These are phyloP conservation scores for Candida ipomoeae DNA, from an alignment of 805 yeast species.

Conservation along the genomic window DNA sequence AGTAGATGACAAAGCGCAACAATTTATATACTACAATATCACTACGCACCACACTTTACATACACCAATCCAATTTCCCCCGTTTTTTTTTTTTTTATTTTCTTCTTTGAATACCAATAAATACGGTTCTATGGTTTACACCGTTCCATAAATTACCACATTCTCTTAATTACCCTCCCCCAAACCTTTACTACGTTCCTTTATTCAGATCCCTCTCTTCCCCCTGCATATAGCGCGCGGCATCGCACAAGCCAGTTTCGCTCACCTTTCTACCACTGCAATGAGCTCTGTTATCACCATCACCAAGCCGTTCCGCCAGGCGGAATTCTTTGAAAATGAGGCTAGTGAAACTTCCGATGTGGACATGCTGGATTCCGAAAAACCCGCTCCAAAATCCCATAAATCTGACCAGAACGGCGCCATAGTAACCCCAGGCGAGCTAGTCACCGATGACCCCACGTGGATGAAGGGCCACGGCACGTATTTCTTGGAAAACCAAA, in stretches of 20 bases:
- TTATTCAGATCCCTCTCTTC: too few species aligned
- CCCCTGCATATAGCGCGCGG: background rate
- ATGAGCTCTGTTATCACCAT: conserved; percentile 31
- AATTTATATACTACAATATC: too few species aligned
- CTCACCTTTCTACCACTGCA: background rate
- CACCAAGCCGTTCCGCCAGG: conserved; percentile 24
- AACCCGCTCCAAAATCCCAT: background rate
- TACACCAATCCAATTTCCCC: too few species aligned
- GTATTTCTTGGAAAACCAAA: conserved; percentile 65
- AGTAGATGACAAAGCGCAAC: too few species aligned
- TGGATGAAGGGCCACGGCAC: conserved; percentile 99
- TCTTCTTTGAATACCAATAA: too few species aligned
- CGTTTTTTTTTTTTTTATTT: too few species aligned
- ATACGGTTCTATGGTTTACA: too few species aligned
- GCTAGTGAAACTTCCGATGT: conserved; percentile 42
- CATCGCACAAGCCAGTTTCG: background rate
- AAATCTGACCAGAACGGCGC: conserved; percentile 13
- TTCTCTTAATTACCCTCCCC: too few species aligned
- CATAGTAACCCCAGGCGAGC: conserved; percentile 91
- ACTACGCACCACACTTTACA: too few species aligned
- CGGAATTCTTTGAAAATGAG: conserved; percentile 20
- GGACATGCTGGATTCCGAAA: conserved; percentile 20
- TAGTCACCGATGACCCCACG: conserved; percentile 89
- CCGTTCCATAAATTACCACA: too few species aligned
- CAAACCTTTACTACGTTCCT: too few species aligned